A percentile compares a stretch with the other conserved stretches of the same genome.
These are phyloP conservation scores for Ceriops zippeliana DNA, from an alignment of 345 rosid genomes.

Conservation along the genomic window DNA sequence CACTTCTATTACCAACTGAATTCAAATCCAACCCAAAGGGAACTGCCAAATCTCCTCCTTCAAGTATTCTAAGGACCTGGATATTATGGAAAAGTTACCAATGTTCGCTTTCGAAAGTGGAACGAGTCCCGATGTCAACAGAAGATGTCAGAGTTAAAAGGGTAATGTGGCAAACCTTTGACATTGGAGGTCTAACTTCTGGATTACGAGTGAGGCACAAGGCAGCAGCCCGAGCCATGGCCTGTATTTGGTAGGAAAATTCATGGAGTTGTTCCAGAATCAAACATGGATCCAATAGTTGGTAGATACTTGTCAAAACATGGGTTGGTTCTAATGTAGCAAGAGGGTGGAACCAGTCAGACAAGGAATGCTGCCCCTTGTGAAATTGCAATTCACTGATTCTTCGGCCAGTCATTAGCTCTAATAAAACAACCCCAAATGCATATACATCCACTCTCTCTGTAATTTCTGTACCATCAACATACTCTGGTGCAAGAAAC, in stretches of 20 bases:
- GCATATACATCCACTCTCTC: conserved; percentile 60
- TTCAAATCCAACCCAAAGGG: conserved; percentile 48
- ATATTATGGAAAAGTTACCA: conserved; percentile 1
- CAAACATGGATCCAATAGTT: conserved; percentile 45
- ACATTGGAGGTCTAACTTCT: conserved; percentile 52
- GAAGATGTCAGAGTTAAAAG: neutral
- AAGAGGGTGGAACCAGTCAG: conserved; percentile 47
- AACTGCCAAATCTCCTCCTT: conserved; percentile 43
- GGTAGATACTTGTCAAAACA: conserved; percentile 20
- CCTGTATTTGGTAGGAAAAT: conserved; percentile 38
- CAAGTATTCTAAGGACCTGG: conserved; percentile 47
- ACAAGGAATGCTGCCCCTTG: conserved; percentile 33
- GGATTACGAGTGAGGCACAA: conserved; percentile 50
- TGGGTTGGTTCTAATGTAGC: conserved; percentile 35
- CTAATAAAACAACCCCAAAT: conserved; percentile 61
- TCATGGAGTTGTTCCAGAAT: conserved; percentile 22
- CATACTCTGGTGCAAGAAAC: conserved; percentile 62
- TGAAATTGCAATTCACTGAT: conserved; percentile 38
- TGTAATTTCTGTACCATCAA: conserved; percentile 44
- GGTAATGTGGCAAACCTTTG: conserved; percentile 39
- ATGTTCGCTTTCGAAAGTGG: neutral
- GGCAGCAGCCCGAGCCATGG: conserved; percentile 43
- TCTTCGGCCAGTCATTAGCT: conserved; percentile 57
- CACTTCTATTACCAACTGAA: conserved; percentile 56
- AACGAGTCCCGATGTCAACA: neutral